A percentile compares a stretch with the other conserved stretches of the same genome.
These are phyloP conservation scores for Albatrellus ellisii DNA, from an alignment of 768 basidiomycete genomes.

Conservation along the genomic window DNA sequence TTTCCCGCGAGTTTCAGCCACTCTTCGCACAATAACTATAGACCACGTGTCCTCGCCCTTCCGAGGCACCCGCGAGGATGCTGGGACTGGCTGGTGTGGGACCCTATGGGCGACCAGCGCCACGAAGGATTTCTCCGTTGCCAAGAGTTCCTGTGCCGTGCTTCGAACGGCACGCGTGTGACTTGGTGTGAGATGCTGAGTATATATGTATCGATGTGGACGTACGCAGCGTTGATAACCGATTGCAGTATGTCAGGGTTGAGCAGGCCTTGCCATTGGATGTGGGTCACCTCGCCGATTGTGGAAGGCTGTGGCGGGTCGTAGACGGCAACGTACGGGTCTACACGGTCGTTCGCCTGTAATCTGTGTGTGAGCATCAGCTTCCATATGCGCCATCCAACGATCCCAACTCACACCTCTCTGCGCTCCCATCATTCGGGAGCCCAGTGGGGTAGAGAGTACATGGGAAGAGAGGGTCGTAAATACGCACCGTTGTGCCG, in stretches of 20 bases:
- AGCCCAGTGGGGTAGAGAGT: too few species aligned
- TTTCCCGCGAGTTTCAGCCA: conserved; percentile 4
- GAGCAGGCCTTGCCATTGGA: conserved; percentile 52
- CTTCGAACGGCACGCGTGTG: neutral
- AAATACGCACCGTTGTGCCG: conserved; percentile 42
- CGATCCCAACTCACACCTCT: too few species aligned
- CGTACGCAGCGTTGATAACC: conserved; percentile 34
- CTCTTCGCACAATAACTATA: conserved; percentile 16
- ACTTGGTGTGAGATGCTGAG: neutral
- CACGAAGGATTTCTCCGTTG: conserved; percentile 22
- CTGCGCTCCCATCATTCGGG: too few species aligned
- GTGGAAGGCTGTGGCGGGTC: conserved; percentile 32
- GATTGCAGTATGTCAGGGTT: conserved; percentile 36
- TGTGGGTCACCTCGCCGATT: conserved; percentile 34
- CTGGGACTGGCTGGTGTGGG: conserved; percentile 32
- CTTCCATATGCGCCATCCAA: neutral
- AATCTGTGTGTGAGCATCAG: conserved; percentile 27
- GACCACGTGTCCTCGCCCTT: conserved; percentile 45
- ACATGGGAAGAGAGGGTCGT: too few species aligned
- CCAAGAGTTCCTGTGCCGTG: neutral
- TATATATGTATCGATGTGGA: conserved; percentile 1
- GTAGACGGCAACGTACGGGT: conserved; percentile 60
- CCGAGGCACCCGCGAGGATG: conserved; percentile 29
- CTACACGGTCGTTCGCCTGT: conserved; percentile 45
- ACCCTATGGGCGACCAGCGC: conserved; percentile 32